Evolutionary conservation across 2,329 filamentous ascomycete species (phyloP).

Genomic region (Colletotrichum somersetense): DNA sequence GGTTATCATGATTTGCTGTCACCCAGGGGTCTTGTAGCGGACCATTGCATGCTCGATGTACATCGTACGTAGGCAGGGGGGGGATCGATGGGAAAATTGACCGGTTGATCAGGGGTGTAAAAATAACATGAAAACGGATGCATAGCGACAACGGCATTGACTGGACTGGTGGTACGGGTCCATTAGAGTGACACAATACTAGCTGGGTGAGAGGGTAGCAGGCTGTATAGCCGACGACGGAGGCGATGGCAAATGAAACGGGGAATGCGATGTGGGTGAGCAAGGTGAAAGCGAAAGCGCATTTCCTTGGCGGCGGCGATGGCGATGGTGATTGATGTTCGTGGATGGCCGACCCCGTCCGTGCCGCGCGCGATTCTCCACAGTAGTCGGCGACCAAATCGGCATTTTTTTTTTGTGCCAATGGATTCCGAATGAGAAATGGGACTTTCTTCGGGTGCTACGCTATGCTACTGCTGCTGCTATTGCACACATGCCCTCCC

Average conservation of each 20-base stretch:
- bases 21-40: constrained; percentile 3
- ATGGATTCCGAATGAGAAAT: neutral
- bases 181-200: neutral
- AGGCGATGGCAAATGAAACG: constrained; percentile 5
- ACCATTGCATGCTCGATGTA: constrained; percentile 11
- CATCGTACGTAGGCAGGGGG: neutral
- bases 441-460: neutral
- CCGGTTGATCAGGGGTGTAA: constrained; percentile 24
- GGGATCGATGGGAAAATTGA: constrained; percentile 27
- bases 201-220: neutral
- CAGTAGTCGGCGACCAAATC: neutral
- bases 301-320: neutral
- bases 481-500: neutral
- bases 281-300: constrained; percentile 2
- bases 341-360: neutral
- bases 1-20: neutral
- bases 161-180: neutral
- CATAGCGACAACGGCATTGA: neutral
- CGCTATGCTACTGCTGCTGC: neutral
- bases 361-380: neutral
- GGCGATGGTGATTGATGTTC: neutral
- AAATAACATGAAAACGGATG: neutral
- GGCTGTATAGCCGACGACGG: neutral
- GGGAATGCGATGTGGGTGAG: neutral
- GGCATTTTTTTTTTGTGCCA: neutral